phyloP scores from a whole-genome alignment of 805 yeast species.

The Nakazawaea wyomingensis region DNA sequence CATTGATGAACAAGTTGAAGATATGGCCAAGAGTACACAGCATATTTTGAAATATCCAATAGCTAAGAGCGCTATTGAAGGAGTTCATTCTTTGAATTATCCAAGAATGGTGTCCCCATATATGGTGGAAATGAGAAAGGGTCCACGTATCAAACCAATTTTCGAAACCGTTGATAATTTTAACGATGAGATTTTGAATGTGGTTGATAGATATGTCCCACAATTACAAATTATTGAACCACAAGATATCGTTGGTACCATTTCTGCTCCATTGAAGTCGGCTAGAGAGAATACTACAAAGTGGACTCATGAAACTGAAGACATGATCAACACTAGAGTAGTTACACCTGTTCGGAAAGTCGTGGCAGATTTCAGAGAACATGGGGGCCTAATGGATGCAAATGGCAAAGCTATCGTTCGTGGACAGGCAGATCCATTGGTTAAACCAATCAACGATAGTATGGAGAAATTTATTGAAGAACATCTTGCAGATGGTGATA shows the following conservation, averaged over 20 bases:
- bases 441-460: conserved; percentile 55
- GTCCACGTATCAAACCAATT: conserved; percentile 38
- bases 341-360: conserved; percentile 46
- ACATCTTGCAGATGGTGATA: conserved; percentile 41
- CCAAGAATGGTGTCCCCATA: conserved; percentile 19
- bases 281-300: conserved; percentile 29
- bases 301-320: conserved; percentile 27
- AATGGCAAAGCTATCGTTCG: conserved; percentile 61
- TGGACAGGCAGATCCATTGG: conserved; percentile 55
- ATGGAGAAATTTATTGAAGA: conserved; percentile 40
- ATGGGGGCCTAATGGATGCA: conserved; percentile 42
- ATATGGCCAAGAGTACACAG: conserved; percentile 14
- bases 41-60: conserved; percentile 24
- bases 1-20: neutral
- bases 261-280: conserved; percentile 48
- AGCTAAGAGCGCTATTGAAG: conserved; percentile 17
- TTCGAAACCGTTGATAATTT: conserved; percentile 43
- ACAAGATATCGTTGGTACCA: conserved; percentile 40
- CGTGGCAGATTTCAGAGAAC: conserved; percentile 41
- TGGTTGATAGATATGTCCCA: conserved; percentile 58
- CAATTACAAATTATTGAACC: conserved; percentile 49
- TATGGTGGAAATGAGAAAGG: conserved; percentile 18
- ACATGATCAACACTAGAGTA: conserved; percentile 27
- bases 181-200: conserved; percentile 49
- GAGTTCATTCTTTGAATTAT: conserved; percentile 18